Evolutionary conservation across 2,329 filamentous ascomycete genomes (phyloP), one percentile per base, ranked within the genome.

Genomic region (Xenoacremonium recifei): DNA sequence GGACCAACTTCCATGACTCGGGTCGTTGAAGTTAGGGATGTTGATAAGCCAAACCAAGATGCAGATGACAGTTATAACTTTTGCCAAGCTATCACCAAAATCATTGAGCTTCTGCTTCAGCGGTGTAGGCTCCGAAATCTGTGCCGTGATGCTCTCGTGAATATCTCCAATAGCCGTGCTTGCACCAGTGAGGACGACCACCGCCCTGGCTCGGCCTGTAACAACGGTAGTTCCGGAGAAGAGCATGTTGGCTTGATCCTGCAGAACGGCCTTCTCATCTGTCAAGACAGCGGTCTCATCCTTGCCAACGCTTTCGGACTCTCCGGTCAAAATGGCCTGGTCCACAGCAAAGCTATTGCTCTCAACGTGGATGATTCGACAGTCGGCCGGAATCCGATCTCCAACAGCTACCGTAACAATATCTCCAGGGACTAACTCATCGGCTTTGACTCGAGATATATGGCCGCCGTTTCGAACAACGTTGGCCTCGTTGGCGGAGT

Each of bases 71-170:
- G 92, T 97, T 54, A 99, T 99, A 48, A 97, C 93, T 76, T 97
- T 99, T 57, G 95, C 95, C 49, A 99, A 76, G 63, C 80, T 85
- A 69, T 99, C 93, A 50, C 93, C 95, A 63, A 99, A 99, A 60
- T 97, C 90, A 66, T 99, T 96, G 49, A 99, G 79, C 75, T 99
- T 99, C 76, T 99, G 89, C 76, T 99, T 99, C 55, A 99, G 70
- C 12, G 93, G 93, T 1, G 93, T 99, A 0, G 93, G 93, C 64
- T 96, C 91, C 17, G 92, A 97, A 59, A 99, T 99, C 68, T 99
- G 95, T 27, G 92, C 87, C 6, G 90, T 91, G 63, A 99, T 99
- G 73, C 91, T 97, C 70, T 97, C 93, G 64, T 99, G 93, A 51
- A 99, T 99, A 65, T 96, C 93, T 58, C 93, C 93, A 68, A 99